Evolutionary conservation across 1,284 basidiomycete genomes (phyloP).

Genomic region (Mycosarcoma maydis): DNA sequence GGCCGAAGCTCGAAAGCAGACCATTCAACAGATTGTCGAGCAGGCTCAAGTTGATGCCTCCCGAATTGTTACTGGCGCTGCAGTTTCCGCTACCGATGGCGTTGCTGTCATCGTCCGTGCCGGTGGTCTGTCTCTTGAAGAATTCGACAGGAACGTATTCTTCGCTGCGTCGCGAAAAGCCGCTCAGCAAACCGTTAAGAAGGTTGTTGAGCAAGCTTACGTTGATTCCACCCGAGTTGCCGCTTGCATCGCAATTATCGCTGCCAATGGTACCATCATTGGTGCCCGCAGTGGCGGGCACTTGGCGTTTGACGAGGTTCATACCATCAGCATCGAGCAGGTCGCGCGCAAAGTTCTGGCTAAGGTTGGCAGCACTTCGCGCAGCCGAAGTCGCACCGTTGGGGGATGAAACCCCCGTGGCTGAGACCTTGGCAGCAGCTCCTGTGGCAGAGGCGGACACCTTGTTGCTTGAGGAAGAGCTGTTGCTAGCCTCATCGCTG

Average conservation of each 20-base stretch:
- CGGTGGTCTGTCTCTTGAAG: slow-evolving; percentile 27
- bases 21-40: slow-evolving; percentile 53
- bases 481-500: not conserved
- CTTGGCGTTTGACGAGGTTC: slow-evolving; percentile 40
- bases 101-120: slow-evolving; percentile 7
- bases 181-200: slow-evolving; percentile 49
- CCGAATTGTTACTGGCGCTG: slow-evolving; percentile 37
- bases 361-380: slow-evolving; percentile 41
- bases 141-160: slow-evolving; percentile 19
- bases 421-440: slow-evolving; percentile 5
- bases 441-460: slow-evolving; percentile 1
- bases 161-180: slow-evolving; percentile 22
- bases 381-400: slow-evolving; percentile 21
- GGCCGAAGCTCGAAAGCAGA: slow-evolving; percentile 33
- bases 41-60: slow-evolving; percentile 47
- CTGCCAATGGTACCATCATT: slow-evolving; percentile 10
- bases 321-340: slow-evolving; percentile 46
- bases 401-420: slow-evolving; percentile 6
- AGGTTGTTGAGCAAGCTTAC: slow-evolving; percentile 51
- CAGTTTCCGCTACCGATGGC: slow-evolving; percentile 34
- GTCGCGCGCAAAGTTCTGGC: slow-evolving; percentile 35
- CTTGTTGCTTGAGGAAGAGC: slow-evolving; percentile 11
- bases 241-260: slow-evolving; percentile 40
- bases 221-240: slow-evolving; percentile 47
- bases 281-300: not conserved